Evolutionary conservation across 2,329 filamentous ascomycete species (phyloP), one percentile per base, ranked within the genome.

Genomic region (Clonostachys solani): DNA sequence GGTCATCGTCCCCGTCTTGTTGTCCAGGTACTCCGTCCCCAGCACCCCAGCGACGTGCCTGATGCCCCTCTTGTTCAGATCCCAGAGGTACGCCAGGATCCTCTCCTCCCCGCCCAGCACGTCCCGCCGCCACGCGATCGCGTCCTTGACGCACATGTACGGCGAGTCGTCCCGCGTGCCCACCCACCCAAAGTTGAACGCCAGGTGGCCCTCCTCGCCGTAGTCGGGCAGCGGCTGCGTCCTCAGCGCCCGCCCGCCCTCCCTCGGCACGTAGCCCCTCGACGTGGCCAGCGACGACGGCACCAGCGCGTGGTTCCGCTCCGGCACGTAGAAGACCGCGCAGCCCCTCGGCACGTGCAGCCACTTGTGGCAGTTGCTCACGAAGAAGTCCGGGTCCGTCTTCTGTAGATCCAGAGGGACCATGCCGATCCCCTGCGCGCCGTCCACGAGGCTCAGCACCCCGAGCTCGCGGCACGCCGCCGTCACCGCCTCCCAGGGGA

Each of bases 301-400:
- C 38, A 96, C 81, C 41, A 94, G 66, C 42, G 73, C 69, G 63
- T 96, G 92, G 63, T 95, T 91, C 18, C 86, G 77, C 17, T 73
- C 49, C 0, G 91, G 87, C 2, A 94, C 87, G 65, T 95, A 87
- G 53, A 96, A 80, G 5, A 94, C 72, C 4, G 90, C 90, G 60
- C 86, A 90, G 15, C 85, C 86, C 33, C 92, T 82, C 1, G 92
- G 92, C 1, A 82, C 80, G 59, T 82, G 84, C 8, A 96, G 81
- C 92, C 92, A 97, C 72, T 95, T 95, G 71, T 95, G 89, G 56
- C 83, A 88, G 63, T 96, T 96, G 47, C 78, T 86, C 12, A 92
- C 78, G 59, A 95, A 89, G 68, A 95, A 96, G 64, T 96, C 92
- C 0, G 90, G 84, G 52, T 91, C 80, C 3, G 91, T 68, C 5